Base-by-base conservation (phyloP, 139 green algal species). In the Marvania coccoides region DNA sequence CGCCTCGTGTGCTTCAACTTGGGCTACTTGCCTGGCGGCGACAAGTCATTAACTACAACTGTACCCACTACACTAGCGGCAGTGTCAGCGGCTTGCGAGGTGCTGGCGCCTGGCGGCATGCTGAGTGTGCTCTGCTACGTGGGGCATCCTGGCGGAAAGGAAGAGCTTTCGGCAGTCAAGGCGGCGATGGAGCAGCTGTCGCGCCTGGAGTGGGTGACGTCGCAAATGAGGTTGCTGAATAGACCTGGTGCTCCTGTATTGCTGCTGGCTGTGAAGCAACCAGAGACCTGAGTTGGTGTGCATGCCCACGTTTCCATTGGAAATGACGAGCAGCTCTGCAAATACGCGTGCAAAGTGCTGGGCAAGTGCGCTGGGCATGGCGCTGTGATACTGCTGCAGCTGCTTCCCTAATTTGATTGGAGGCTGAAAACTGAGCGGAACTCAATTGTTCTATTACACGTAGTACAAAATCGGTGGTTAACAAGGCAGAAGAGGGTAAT, bases 111-210 rank as follows among this genome's bases (percentile, higher is more conserved):
- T 0, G 74, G 77, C 8, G 83, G 83, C 12, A 23, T 83, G 3
- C 38, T 86, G 9, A 74, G 53, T 42, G 63, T 88, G 12, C n/a
- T 89, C 8, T 56, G 34, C 30, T 91, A 91, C 71, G 79, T 63
- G 0, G 75, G 79, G 1, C 85, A 91, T 46, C 72, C 66, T 74
- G 77, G 77, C 2, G 83, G 83, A 31, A 6, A 63, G 40, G 66
- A 79, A 46, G 83, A 89, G 62, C 84, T 81, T 37, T 53, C 82
- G 5, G 69, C 65, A 5, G 70, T 86, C 1, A 29, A 12, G 28
- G 40, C 34, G 0, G 37, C 66, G 28, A 6, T 81, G 23, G 19
- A 29, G 2, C 33, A 45, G 4, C 61, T 85, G 13, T 29, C 60
- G 6, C 36, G 58, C 3, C 26, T 31, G 3, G 36, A 38, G 12